Base-by-base conservation (phyloP, 371 early-diverging fungal species). In the Dinochytrium kinnereticum region DNA sequence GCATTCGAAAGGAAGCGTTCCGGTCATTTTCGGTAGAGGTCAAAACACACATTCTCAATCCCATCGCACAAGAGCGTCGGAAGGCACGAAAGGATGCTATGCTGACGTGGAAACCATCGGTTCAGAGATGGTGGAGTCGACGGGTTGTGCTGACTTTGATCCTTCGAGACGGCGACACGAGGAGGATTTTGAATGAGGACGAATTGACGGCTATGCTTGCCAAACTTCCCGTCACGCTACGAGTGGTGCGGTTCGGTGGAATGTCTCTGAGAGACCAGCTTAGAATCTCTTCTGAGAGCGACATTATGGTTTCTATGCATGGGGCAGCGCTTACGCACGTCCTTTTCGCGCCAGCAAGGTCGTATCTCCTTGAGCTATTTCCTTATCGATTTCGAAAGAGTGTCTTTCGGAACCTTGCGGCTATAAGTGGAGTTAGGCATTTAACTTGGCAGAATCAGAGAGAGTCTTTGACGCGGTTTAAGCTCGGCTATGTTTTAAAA, bases 241-340 rank as follows among this genome's bases (percentile, higher is more conserved):
- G 37, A 0, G 55, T 75, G 7, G 34, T 70, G 39, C 33, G 37
- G 13, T 81, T 82, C 65, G 75, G 39, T 13, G 15, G 53, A 0
- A 21, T 80, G 40, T 30, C 77, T n/a, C 66, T 82, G 0, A 7
- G 30, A 2, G 71, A 78, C 24, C 83, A 82, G 51, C 44, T 82
- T 19, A 28, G 38, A 34, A 72, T 77, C 28, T 53, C 72, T 15
- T 36, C 68, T 68, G 15, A 38, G 15, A 75, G 82, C 0, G 80
- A 79, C 64, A 74, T 82, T 28, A 53, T 82, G 10, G 70, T 82
- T 36, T 68, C 77, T 0, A 78, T 79, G 74, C 83, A 82, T 55
- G 82, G 83, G 2, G 83, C 83, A 7, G 81, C 76, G 0, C 55
- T 82, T 39, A 73, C 80, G 15, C 83, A 82, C 68, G 30, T 77